Percentiles rank a stretch among this genome's conserved stretches.
Evolutionary conservation across 106 monocot species (phyloP).

Genomic region (Iris macrosiphon): DNA sequence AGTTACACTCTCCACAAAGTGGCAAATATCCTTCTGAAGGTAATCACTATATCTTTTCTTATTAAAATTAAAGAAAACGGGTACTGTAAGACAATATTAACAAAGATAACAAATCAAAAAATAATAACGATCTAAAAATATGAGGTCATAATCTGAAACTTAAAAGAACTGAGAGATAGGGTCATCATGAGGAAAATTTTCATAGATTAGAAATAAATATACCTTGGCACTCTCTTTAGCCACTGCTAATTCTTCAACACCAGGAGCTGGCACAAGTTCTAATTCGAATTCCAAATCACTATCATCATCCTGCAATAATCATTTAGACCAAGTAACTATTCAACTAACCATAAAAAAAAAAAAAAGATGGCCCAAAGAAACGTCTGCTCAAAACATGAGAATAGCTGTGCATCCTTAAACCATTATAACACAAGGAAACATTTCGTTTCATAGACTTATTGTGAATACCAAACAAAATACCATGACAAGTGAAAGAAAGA

Average conservation of each 20-base stretch:
- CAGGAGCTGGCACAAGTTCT: constrained; percentile 27
- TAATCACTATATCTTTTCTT: background rate
- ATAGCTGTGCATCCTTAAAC: background rate
- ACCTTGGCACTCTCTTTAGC: constrained; percentile 39
- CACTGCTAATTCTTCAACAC: constrained; percentile 15
- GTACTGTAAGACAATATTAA: background rate
- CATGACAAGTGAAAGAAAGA: background rate
- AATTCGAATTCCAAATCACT: constrained; percentile 45
- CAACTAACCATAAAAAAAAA: background rate
- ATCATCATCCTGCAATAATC: constrained; percentile 29
- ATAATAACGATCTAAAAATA: background rate
- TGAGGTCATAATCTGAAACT: background rate
- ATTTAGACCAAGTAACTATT: background rate
- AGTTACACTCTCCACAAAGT: no score
- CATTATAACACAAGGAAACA: background rate
- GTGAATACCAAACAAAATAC: background rate
- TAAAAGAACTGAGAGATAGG: background rate
- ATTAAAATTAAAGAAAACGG: background rate
- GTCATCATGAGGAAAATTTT: background rate
- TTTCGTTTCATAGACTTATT: background rate
- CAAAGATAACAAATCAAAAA: background rate
- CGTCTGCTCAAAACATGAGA: background rate
- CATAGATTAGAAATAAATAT: background rate
- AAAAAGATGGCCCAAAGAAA: background rate
- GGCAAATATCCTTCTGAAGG: no score